A percentile compares a stretch with the other conserved stretches of the same genome.
Evolutionary conservation across 345 rosid genomes (phyloP).

Genomic region (Turnera subulata): DNA sequence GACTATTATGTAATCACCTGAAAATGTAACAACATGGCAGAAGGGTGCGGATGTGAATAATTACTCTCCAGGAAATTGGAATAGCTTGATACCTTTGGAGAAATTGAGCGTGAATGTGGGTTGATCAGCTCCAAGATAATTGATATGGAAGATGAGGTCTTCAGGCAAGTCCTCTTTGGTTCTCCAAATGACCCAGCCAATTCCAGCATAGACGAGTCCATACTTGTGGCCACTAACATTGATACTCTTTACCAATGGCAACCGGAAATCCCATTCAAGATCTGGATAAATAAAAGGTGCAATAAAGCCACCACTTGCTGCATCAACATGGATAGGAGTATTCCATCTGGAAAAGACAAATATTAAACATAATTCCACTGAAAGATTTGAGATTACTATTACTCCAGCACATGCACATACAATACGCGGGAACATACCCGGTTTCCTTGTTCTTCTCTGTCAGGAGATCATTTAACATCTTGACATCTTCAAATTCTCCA

Average conservation of each 20-base stretch:
- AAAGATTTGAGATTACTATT: background rate
- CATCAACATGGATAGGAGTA: slow-evolving; percentile 27
- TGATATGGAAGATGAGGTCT: slow-evolving; percentile 26
- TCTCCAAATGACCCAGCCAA: slow-evolving; percentile 30
- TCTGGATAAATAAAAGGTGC: slow-evolving; percentile 25
- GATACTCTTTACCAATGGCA: slow-evolving; percentile 28
- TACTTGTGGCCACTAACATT: slow-evolving; percentile 31
- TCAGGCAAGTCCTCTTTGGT: slow-evolving; percentile 26
- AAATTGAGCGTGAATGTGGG: slow-evolving; percentile 30
- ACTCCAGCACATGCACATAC: background rate
- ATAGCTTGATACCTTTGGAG: slow-evolving; percentile 21
- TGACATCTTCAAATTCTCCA: slow-evolving; percentile 31
- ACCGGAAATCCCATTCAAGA: slow-evolving; percentile 27
- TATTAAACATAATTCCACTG: background rate
- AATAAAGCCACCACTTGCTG: slow-evolving; percentile 29
- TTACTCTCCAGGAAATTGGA: background rate
- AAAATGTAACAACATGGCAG: background rate
- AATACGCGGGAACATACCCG: slow-evolving; percentile 3
- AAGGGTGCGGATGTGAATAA: no score
- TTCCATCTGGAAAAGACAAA: slow-evolving; percentile 16
- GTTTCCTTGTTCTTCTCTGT: slow-evolving; percentile 22
- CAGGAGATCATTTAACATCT: slow-evolving; percentile 22
- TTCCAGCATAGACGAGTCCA: slow-evolving; percentile 25
- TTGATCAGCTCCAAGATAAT: slow-evolving; percentile 28
- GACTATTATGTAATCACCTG: no score